Conservation (phyloP, 2,329 filamentous ascomycete genomes). For the Dothistroma septosporum region DNA sequence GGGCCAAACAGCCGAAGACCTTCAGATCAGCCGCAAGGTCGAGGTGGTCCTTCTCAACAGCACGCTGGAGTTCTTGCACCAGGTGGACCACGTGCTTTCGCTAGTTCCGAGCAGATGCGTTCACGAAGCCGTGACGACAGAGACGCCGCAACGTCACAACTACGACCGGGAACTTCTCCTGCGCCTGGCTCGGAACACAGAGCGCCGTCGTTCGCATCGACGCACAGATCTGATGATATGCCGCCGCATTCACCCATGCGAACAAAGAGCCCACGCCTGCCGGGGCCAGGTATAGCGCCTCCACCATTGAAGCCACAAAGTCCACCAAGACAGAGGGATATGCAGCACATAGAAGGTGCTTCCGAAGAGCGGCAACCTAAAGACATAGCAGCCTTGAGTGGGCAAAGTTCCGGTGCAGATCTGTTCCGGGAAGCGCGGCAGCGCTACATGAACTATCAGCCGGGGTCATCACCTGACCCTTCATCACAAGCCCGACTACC, state of each 20-base stretch:
- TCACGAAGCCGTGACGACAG: slow-evolving; percentile 26
- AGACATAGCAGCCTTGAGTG: slow-evolving; percentile 10
- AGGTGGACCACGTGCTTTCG: slow-evolving; percentile 26
- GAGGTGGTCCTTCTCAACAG: slow-evolving; percentile 10
- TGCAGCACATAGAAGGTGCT: slow-evolving; percentile 17
- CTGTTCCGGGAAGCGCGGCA: slow-evolving; percentile 27
- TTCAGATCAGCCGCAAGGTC: slow-evolving; percentile 20
- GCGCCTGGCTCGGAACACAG: slow-evolving; percentile 13
- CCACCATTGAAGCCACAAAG: slow-evolving; percentile 19
- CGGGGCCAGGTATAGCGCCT: slow-evolving; percentile 3
- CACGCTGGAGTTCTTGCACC: slow-evolving; percentile 8
- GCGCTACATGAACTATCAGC: slow-evolving; percentile 24
- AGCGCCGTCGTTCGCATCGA: slow-evolving; percentile 11
- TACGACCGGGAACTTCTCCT: slow-evolving; percentile 28
- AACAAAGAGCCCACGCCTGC: slow-evolving; percentile 1
- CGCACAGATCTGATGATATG: slow-evolving; percentile 4
- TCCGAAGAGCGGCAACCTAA: slow-evolving; percentile 17
- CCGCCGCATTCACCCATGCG: slow-evolving; percentile 5
- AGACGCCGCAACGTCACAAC: slow-evolving; percentile 15
- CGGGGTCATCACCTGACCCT: slow-evolving; percentile 8
- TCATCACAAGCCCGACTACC: slow-evolving; percentile 17
- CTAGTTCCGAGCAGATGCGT: slow-evolving; percentile 36
- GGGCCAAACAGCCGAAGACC: slow-evolving; percentile 18
- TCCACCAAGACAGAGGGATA: slow-evolving; percentile 18
- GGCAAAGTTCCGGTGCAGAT: slow-evolving; percentile 18